Conservation (phyloP, 2,329 filamentous ascomycete genomes). For the Verticillium nonalfalfae region DNA sequence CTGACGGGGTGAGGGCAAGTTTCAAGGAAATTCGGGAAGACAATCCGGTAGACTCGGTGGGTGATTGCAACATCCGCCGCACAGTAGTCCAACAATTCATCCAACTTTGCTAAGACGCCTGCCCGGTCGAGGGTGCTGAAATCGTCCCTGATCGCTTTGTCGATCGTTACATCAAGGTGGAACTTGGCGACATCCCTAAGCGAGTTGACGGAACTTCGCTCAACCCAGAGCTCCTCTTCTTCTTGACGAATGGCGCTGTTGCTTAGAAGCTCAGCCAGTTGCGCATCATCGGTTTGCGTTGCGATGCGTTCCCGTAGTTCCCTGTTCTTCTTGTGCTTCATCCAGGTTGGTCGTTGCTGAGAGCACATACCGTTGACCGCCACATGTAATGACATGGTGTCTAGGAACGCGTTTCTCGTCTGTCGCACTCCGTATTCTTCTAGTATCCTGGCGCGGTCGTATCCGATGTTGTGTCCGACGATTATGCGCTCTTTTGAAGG, state of each 20-base stretch:
- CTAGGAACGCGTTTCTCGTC: constrained; percentile 78
- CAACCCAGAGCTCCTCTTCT: constrained; percentile 94
- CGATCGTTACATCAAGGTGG: constrained; percentile 84
- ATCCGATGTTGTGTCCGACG: constrained; percentile 93
- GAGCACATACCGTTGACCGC: constrained; percentile 99
- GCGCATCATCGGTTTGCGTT: constrained; percentile 61
- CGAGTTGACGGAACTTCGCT: constrained; percentile 90
- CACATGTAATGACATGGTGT: constrained; percentile 97
- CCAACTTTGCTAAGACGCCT: constrained; percentile 64
- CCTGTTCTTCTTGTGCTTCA: constrained; percentile 88
- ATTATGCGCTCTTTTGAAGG: constrained; percentile 66
- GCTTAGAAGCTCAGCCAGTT: constrained; percentile 65
- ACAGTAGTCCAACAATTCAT: constrained; percentile 87
- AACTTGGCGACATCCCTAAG: constrained; percentile 94
- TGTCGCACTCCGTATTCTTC: constrained; percentile 88
- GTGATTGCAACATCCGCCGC: constrained; percentile 91
- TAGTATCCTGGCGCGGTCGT: constrained; percentile 78
- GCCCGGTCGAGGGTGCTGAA: constrained; percentile 76
- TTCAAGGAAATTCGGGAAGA: constrained; percentile 83
- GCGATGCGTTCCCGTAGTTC: constrained; percentile 77
- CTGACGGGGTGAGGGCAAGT: constrained; percentile 96
- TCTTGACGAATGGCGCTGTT: constrained; percentile 65
- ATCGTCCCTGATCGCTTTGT: constrained; percentile 80
- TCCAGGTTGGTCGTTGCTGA: constrained; percentile 90
- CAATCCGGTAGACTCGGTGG: constrained; percentile 87